Evolutionary conservation across 257 asterid genomes (phyloP).

Genomic region (Rubia yunnanensis): DNA sequence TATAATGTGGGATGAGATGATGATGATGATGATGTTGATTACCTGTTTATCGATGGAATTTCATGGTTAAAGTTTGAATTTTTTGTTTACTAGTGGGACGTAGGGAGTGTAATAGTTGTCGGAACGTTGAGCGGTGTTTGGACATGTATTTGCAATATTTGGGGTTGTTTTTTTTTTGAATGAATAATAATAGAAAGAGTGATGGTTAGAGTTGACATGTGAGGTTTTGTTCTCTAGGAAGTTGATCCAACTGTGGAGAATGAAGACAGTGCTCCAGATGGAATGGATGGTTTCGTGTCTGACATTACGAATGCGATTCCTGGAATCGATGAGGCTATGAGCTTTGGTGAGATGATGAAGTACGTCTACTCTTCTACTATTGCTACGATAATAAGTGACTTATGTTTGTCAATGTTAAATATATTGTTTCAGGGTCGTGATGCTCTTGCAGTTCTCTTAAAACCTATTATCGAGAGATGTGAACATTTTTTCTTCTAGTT

Average conservation of each 20-base stretch:
- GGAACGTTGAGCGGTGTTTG: not conserved
- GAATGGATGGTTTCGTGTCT: conserved; percentile 71
- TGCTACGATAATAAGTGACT: not conserved
- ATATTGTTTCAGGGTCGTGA: not conserved
- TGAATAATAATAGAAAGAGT: not conserved
- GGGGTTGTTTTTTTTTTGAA: not conserved
- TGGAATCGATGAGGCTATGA: conserved; percentile 98
- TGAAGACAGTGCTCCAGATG: conserved; percentile 52
- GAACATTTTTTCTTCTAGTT: not conserved
- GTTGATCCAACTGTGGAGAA: conserved; percentile 87
- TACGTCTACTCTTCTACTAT: conserved; percentile 24
- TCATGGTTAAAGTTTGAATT: not conserved
- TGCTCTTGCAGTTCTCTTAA: not conserved
- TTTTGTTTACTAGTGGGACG: too few relatives aligned
- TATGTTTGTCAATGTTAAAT: not conserved
- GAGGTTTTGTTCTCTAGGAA: conserved; percentile 42
- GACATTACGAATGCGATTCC: conserved; percentile 91
- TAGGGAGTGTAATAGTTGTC: not conserved
- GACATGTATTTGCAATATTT: not conserved
- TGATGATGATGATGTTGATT: too few relatives aligned
- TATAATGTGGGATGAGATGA: not conserved
- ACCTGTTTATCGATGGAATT: not conserved
- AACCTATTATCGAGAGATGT: too few relatives aligned
- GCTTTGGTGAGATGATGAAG: conserved; percentile 99
- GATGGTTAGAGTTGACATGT: not conserved